These are phyloP conservation scores for Fusarium temperatum DNA, from an alignment of 2,329 filamentous ascomycete genomes.

Conservation along the genomic window DNA sequence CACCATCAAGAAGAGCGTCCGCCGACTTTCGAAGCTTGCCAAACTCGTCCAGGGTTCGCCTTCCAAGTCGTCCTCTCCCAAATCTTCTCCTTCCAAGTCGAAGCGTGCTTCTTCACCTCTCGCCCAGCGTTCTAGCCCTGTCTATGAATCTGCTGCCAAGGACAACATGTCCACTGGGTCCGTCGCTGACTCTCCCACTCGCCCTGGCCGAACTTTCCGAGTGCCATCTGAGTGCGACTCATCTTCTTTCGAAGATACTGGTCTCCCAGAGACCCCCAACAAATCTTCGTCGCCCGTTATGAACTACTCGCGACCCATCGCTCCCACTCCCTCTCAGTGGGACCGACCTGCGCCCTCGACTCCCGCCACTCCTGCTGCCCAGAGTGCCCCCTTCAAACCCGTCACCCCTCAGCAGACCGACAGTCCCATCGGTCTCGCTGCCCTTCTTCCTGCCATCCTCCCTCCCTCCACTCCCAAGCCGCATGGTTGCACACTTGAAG, in stretches of 20 bases:
- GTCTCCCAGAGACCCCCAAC: slow-evolving; percentile 11
- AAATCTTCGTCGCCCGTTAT: slow-evolving; percentile 26
- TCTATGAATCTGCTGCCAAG: slow-evolving; percentile 3
- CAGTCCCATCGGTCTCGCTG: slow-evolving; percentile 33
- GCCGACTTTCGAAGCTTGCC: slow-evolving; percentile 33
- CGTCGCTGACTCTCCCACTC: slow-evolving; percentile 15
- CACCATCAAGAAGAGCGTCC: slow-evolving; percentile 35
- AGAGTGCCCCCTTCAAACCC: background rate
- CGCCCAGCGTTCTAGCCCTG: slow-evolving; percentile 21
- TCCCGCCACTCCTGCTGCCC: slow-evolving; percentile 30
- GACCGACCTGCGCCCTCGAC: slow-evolving; percentile 36
- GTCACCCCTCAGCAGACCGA: slow-evolving; percentile 6
- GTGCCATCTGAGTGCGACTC: slow-evolving; percentile 32
- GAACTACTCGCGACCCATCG: slow-evolving; percentile 38
- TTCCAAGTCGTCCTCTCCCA: background rate
- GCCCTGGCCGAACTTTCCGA: slow-evolving; percentile 29
- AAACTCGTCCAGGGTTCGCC: background rate
- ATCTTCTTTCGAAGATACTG: slow-evolving; percentile 17
- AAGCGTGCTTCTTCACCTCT: slow-evolving; percentile 41
- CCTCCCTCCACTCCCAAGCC: background rate
- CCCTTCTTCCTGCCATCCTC: slow-evolving; percentile 32
- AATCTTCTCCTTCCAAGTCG: slow-evolving; percentile 37
- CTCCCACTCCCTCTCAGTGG: slow-evolving; percentile 45
- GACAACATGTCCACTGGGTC: background rate
- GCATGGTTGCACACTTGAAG: background rate